A percentile compares a stretch with the other conserved stretches of the same genome.
Conservation (phyloP, 257 asterid species). For the Solanum tarijense region DNA sequence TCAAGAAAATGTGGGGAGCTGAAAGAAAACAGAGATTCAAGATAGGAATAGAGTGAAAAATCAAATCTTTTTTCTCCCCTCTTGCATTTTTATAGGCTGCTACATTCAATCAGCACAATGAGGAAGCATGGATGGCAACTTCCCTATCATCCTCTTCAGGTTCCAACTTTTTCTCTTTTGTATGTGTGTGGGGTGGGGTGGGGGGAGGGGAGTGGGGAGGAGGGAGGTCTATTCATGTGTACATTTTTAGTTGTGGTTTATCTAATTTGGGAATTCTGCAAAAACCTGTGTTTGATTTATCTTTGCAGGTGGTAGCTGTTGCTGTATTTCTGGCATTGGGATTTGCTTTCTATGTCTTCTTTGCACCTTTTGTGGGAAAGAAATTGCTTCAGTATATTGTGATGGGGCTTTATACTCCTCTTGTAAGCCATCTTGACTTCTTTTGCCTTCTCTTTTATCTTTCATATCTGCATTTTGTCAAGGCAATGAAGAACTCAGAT, state of each 20-base stretch:
- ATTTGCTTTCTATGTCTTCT: slow-evolving; percentile 96
- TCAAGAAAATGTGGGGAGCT: slow-evolving; percentile 31
- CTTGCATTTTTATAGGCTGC: slow-evolving; percentile 16
- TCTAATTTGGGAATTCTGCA: not conserved
- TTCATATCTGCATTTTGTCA: not conserved
- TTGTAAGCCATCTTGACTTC: slow-evolving; percentile 45
- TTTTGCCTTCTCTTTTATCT: not conserved
- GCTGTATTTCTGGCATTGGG: slow-evolving; percentile 99
- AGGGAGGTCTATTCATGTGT: not conserved
- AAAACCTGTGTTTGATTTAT: slow-evolving; percentile 2
- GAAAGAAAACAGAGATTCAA: not conserved
- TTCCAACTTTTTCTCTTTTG: slow-evolving; percentile 8
- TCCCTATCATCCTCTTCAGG: slow-evolving; percentile 99
- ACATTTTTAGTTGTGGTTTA: not conserved
- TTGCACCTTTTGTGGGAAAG: slow-evolving; percentile 94
- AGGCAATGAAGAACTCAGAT: slow-evolving; percentile 29
- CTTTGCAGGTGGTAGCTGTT: slow-evolving; percentile 92
- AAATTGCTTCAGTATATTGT: slow-evolving; percentile 67
- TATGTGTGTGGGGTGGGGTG: not conserved
- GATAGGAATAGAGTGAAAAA: slow-evolving; percentile 17
- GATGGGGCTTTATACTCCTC: slow-evolving; percentile 96
- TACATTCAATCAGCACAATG: slow-evolving; percentile 39
- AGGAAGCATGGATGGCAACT: slow-evolving; percentile 99
- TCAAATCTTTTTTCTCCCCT: not conserved
- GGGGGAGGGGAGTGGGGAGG: not conserved